Percentiles rank a stretch among this genome's conserved stretches.
Conservation (phyloP, 257 asterid genomes). For the Solanum okadae region DNA sequence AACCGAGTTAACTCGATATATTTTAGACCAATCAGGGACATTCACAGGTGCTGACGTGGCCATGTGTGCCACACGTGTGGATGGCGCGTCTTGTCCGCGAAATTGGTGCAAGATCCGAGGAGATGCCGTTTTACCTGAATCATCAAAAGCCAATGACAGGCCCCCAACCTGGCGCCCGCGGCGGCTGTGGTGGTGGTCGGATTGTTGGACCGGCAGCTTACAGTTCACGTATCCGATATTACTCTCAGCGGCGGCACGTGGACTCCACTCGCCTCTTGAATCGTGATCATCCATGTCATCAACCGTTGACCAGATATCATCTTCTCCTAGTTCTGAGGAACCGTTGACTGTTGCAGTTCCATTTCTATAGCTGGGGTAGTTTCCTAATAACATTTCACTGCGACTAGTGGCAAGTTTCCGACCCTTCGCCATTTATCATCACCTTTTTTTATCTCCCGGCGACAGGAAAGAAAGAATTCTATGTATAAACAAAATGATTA, state of each 20-base stretch:
- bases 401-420: conserved; percentile 53
- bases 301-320: conserved; percentile 66
- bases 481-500: background rate
- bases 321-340: conserved; percentile 57
- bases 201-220: conserved; percentile 12
- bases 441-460: conserved; percentile 9
- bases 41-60: conserved; percentile 71
- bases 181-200: conserved; percentile 6
- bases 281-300: conserved; percentile 33
- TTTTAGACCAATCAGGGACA: conserved; percentile 83
- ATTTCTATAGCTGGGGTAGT: conserved; percentile 17
- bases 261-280: conserved; percentile 23
- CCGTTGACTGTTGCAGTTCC: conserved; percentile 27
- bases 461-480: conserved; percentile 4
- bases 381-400: conserved; percentile 52
- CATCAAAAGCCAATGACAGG: conserved; percentile 58
- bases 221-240: conserved; percentile 16
- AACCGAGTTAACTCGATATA: conserved; percentile 52
- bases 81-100: conserved; percentile 29
- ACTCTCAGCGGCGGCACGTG: conserved; percentile 37
- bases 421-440: conserved; percentile 64
- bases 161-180: conserved; percentile 37
- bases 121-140: conserved; percentile 25
- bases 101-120: conserved; percentile 49
- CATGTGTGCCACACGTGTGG: conserved; percentile 43